Evolutionary conservation across 805 yeast species (phyloP).

Genomic region (Cyberlindnera galapagoensis): DNA sequence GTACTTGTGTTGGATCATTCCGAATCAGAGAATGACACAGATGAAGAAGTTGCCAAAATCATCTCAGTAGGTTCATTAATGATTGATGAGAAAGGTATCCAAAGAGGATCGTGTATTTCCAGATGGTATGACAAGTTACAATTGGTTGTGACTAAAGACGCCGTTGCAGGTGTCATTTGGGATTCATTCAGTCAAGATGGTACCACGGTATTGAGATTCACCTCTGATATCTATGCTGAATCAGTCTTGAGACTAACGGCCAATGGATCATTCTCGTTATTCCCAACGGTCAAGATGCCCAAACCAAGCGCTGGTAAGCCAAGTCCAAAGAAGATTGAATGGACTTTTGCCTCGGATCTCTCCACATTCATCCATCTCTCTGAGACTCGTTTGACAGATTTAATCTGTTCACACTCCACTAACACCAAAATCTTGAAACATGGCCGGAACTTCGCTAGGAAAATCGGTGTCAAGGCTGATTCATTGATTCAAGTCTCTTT

Average conservation of each 20-base stretch:
- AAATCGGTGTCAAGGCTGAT: slow-evolving; percentile 80
- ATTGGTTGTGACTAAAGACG: slow-evolving; percentile 74
- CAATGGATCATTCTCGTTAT: slow-evolving; percentile 46
- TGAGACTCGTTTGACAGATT: slow-evolving; percentile 81
- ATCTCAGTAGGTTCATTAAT: slow-evolving; percentile 78
- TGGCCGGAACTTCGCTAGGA: slow-evolving; percentile 72
- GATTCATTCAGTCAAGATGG: slow-evolving; percentile 93
- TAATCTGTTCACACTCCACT: slow-evolving; percentile 73
- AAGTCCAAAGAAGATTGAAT: slow-evolving; percentile 24
- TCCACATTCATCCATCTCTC: slow-evolving; percentile 61
- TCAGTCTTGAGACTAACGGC: slow-evolving; percentile 74
- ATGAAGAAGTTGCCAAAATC: slow-evolving; percentile 37
- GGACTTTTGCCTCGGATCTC: slow-evolving; percentile 32
- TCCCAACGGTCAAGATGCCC: slow-evolving; percentile 28
- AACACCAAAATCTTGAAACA: slow-evolving; percentile 69
- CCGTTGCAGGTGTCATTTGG: slow-evolving; percentile 86
- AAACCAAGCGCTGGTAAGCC: slow-evolving; percentile 12
- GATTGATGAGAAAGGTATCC: slow-evolving; percentile 68
- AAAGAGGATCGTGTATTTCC: slow-evolving; percentile 87
- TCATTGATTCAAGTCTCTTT: slow-evolving; percentile 86
- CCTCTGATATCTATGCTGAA: slow-evolving; percentile 85
- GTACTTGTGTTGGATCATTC: slow-evolving; percentile 77
- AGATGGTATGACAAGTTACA: slow-evolving; percentile 90
- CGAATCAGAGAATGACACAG: slow-evolving; percentile 49
- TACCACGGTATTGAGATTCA: slow-evolving; percentile 81